Percentiles rank a stretch among this genome's conserved stretches.
Evolutionary conservation across 495 filamentous ascomycete species (phyloP).

Genomic region (Clohesyomyces aquaticus): DNA sequence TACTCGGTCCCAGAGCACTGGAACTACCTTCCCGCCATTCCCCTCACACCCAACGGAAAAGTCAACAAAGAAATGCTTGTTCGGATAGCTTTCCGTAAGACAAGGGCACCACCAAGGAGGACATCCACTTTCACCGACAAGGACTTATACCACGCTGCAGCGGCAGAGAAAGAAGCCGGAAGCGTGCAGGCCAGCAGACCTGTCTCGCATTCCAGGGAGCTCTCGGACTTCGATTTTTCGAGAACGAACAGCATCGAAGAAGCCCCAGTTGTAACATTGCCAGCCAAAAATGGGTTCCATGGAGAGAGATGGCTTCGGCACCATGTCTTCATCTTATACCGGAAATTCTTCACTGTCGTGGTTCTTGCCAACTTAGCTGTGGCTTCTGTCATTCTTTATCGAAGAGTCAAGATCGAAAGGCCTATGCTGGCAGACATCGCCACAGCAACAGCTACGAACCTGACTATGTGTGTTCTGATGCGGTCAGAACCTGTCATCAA

Average conservation of each 20-base stretch:
- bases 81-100: constrained; percentile 8
- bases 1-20: constrained; percentile 31
- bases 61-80: constrained; percentile 16
- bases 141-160: constrained; percentile 10
- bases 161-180: not conserved
- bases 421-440: constrained; percentile 37
- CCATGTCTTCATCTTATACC: constrained; percentile 27
- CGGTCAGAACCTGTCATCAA: constrained; percentile 80
- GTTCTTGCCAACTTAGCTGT: constrained; percentile 23
- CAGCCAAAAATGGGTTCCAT: constrained; percentile 26
- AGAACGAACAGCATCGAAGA: constrained; percentile 12
- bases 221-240: constrained; percentile 22
- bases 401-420: constrained; percentile 16
- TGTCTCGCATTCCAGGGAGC: constrained; percentile 4
- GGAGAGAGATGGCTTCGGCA: constrained; percentile 34
- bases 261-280: constrained; percentile 2
- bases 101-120: not conserved
- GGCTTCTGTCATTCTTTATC: constrained; percentile 24
- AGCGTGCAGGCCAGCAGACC: constrained; percentile 6
- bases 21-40: constrained; percentile 21
- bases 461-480: constrained; percentile 62
- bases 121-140: constrained; percentile 17
- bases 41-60: constrained; percentile 29
- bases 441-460: constrained; percentile 58
- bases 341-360: constrained; percentile 23